These are phyloP conservation scores for Colletotrichum kahawae DNA, from an alignment of 2,329 filamentous ascomycete genomes.

Conservation along the genomic window DNA sequence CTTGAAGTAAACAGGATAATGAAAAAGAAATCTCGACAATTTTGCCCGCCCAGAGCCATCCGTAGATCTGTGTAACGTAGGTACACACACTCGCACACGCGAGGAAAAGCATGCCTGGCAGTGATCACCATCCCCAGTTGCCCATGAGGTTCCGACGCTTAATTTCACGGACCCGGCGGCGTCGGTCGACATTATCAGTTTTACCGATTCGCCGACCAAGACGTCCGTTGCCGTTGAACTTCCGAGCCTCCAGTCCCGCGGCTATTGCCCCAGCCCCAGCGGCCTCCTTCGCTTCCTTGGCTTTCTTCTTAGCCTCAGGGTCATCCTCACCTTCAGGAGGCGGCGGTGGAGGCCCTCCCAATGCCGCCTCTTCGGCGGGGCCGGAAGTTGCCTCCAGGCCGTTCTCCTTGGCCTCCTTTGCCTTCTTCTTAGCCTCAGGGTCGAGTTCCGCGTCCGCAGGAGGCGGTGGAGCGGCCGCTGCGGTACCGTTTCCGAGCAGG, in stretches of 20 bases:
- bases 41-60: not conserved
- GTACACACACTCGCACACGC: not conserved
- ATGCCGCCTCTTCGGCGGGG: not conserved
- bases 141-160: constrained; percentile 7
- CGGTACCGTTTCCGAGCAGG: not conserved
- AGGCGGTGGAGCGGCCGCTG: not conserved
- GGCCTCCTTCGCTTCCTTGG: not conserved
- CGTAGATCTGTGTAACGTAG: not conserved
- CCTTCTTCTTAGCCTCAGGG: not conserved
- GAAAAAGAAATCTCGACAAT: not conserved
- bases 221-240: not conserved
- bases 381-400: not conserved
- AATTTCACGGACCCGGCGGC: not conserved
- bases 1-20: not conserved
- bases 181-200: not conserved
- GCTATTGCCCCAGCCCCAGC: not conserved
- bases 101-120: not conserved
- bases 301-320: not conserved
- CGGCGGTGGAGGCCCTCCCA: not conserved
- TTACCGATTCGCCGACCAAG: not conserved
- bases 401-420: not conserved
- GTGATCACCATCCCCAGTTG: constrained; percentile 3
- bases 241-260: not conserved
- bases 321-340: not conserved
- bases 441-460: not conserved